phyloP scores from a whole-genome alignment of 139 green algal species.

The Chlamydomonas urium region DNA sequence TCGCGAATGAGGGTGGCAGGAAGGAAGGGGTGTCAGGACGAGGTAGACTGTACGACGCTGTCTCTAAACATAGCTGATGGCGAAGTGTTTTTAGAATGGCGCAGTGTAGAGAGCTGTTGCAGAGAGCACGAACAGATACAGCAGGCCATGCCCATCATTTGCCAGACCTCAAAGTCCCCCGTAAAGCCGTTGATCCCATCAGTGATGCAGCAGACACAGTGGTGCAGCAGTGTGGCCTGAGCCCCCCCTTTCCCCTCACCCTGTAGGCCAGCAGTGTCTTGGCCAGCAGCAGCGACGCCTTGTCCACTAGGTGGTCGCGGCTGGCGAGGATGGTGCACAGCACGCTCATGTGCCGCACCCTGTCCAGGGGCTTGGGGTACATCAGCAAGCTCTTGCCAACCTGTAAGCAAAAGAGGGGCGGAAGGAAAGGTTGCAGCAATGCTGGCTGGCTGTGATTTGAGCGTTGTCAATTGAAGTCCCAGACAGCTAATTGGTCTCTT shows the following conservation, averaged over 20 bases:
- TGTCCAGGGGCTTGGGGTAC: constrained; percentile 3
- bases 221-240: background rate
- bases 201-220: background rate
- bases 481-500: no score
- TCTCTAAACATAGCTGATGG: no score
- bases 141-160: background rate
- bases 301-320: constrained; percentile 24
- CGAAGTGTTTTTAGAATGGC: no score
- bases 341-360: constrained; percentile 2
- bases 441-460: no score
- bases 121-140: background rate
- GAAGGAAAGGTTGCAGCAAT: no score
- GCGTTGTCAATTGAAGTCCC: no score
- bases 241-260: background rate
- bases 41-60: no score
- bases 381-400: no score
- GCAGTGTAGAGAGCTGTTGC: background rate
- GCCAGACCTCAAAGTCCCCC: background rate
- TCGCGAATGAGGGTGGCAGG: no score
- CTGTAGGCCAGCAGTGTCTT: constrained; percentile 21
- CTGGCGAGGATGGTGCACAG: constrained; percentile 11
- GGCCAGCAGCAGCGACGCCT: constrained; percentile 28
- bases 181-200: background rate
- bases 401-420: no score
- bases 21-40: no score